A percentile compares a stretch with the other conserved stretches of the same genome.
phyloP scores from a whole-genome alignment of 1,139 yeast genomes.

The Yamadazyma diospyri region DNA sequence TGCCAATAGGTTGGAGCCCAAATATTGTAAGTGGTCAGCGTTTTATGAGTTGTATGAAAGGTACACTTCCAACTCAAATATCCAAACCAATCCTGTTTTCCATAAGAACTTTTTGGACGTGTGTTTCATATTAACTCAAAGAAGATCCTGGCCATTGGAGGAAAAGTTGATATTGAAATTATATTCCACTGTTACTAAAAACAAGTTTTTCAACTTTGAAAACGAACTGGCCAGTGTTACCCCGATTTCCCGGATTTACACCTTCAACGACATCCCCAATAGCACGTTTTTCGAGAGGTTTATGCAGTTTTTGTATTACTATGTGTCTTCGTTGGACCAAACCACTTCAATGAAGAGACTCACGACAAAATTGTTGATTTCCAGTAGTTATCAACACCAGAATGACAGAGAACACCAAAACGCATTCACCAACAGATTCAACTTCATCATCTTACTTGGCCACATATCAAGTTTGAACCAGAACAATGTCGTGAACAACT shows the following conservation, averaged over 20 bases:
- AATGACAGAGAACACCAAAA: constrained; percentile 23
- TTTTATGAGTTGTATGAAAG: constrained; percentile 22
- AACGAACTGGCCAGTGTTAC: constrained; percentile 30
- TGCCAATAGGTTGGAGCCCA: constrained; percentile 8
- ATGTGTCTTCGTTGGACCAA: constrained; percentile 28
- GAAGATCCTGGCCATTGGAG: constrained; percentile 34
- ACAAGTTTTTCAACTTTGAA: constrained; percentile 37
- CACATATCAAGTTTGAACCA: constrained; percentile 36
- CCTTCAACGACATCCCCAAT: constrained; percentile 33
- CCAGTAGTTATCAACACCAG: constrained; percentile 33
- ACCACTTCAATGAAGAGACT: constrained; percentile 28
- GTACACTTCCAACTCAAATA: constrained; percentile 10
- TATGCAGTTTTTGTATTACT: constrained; percentile 33
- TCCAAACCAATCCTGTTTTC: constrained; percentile 9
- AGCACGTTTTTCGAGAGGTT: constrained; percentile 36
- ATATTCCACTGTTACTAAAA: constrained; percentile 27
- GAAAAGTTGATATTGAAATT: constrained; percentile 30
- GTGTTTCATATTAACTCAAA: constrained; percentile 24
- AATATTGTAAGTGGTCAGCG: constrained; percentile 22
- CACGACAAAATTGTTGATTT: constrained; percentile 35
- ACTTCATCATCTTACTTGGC: constrained; percentile 31
- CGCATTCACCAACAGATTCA: constrained; percentile 38
- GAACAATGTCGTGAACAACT: constrained; percentile 25
- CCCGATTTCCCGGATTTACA: constrained; percentile 22
- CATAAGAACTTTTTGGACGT: constrained; percentile 29